A percentile compares a stretch with the other conserved stretches of the same genome.
These are phyloP conservation scores for Diplodia seriata DNA, from an alignment of 2,329 filamentous ascomycete genomes.

Conservation along the genomic window DNA sequence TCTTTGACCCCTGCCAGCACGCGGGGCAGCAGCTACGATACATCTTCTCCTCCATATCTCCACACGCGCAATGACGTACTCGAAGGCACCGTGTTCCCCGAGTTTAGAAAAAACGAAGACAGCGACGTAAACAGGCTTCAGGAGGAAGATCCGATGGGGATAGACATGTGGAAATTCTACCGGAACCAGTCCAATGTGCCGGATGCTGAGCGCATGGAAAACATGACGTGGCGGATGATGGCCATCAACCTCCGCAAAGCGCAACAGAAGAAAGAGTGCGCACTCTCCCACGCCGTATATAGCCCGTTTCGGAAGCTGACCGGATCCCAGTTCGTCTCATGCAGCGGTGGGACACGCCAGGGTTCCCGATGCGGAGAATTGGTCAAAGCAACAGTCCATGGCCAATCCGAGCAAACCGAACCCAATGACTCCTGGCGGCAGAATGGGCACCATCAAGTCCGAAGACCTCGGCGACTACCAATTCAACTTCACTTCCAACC, in stretches of 20 bases:
- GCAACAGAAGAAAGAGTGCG: not conserved
- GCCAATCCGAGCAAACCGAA: not conserved
- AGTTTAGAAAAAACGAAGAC: constrained; percentile 50
- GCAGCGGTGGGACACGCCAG: not conserved
- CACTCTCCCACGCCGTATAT: not conserved
- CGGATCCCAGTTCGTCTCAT: not conserved
- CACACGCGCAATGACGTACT: constrained; percentile 58
- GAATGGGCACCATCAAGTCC: not conserved
- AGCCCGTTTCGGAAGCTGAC: not conserved
- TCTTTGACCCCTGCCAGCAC: constrained; percentile 53
- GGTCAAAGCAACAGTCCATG: not conserved
- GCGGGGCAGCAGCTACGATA: constrained; percentile 59
- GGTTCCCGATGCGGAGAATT: not conserved
- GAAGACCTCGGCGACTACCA: constrained; percentile 1
- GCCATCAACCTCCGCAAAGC: constrained; percentile 72
- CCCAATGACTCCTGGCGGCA: not conserved
- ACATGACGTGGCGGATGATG: constrained; percentile 99
- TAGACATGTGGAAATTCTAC: constrained; percentile 95
- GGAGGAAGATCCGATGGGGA: constrained; percentile 85
- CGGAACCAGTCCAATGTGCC: constrained; percentile 86
- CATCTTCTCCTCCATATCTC: constrained; percentile 50
- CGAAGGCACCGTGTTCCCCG: not conserved
- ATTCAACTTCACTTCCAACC: not conserved
- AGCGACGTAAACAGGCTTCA: constrained; percentile 81
- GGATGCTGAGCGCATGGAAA: constrained; percentile 96